Evolutionary conservation across 2,329 filamentous ascomycete species (phyloP).

Genomic region (Diplodia sapinea): DNA sequence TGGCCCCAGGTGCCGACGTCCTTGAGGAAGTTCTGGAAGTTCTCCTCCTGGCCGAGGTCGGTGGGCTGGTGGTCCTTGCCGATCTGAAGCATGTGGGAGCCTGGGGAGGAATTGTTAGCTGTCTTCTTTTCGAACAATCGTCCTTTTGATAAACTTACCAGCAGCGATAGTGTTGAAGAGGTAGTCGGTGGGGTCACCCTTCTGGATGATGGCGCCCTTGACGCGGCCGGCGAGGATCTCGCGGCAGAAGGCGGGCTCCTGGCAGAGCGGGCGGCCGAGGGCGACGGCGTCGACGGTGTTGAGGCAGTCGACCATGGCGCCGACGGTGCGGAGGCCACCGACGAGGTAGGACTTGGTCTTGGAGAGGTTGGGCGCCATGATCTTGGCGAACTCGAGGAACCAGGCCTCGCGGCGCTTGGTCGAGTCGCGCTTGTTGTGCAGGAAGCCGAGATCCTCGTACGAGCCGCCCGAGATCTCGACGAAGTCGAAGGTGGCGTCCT

Average conservation of each 20-base stretch:
- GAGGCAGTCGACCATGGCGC: slow-evolving; percentile 63
- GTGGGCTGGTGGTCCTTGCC: slow-evolving; percentile 58
- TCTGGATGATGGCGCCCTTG: slow-evolving; percentile 36
- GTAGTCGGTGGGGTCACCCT: slow-evolving; percentile 30
- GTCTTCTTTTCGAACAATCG: neutral
- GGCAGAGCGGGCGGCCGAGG: slow-evolving; percentile 59
- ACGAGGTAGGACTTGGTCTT: slow-evolving; percentile 65
- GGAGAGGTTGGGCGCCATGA: slow-evolving; percentile 54
- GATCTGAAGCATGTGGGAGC: slow-evolving; percentile 30
- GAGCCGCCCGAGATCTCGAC: slow-evolving; percentile 66
- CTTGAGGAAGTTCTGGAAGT: slow-evolving; percentile 55
- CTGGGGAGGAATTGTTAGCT: neutral
- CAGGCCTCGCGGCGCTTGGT: slow-evolving; percentile 62
- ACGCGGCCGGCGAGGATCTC: slow-evolving; percentile 56
- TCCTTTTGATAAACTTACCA: neutral
- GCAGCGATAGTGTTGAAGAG: slow-evolving; percentile 31
- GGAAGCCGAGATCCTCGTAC: slow-evolving; percentile 59
- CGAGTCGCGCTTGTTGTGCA: slow-evolving; percentile 57
- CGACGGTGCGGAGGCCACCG: slow-evolving; percentile 60
- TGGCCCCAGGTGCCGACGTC: slow-evolving; percentile 55
- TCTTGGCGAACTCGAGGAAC: slow-evolving; percentile 63
- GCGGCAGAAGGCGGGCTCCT: slow-evolving; percentile 57
- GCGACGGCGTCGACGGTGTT: slow-evolving; percentile 65
- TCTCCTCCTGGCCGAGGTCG: slow-evolving; percentile 58
- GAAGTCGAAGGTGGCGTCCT: slow-evolving; percentile 57